Evolutionary conservation across 805 yeast genomes (phyloP).

Genomic region (Kuraishia ogatae): DNA sequence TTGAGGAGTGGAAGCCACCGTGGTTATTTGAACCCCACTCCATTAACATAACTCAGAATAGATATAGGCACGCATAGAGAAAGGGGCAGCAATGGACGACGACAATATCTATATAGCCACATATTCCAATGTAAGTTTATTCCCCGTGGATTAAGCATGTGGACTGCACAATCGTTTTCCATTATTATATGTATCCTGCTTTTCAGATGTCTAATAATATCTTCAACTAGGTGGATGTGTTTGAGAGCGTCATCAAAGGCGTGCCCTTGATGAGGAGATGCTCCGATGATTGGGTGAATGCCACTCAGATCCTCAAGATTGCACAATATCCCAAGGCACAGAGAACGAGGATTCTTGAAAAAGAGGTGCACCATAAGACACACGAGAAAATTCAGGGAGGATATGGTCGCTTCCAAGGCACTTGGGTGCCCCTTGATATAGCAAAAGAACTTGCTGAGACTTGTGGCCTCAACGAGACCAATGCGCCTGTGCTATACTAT

Average conservation of each 20-base stretch:
- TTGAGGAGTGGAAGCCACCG: not conserved
- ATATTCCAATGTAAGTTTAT: constrained; percentile 31
- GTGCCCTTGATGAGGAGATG: constrained; percentile 85
- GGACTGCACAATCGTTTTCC: too few species aligned
- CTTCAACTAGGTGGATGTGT: constrained; percentile 30
- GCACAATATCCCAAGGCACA: constrained; percentile 75
- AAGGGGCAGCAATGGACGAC: not conserved
- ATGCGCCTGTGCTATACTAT: constrained; percentile 47
- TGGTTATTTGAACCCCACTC: not conserved
- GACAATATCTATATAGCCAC: constrained; percentile 28
- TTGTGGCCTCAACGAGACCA: constrained; percentile 40
- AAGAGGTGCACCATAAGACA: constrained; percentile 54
- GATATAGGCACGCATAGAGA: constrained; percentile 9
- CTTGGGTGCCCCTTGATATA: constrained; percentile 70
- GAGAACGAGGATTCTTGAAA: constrained; percentile 67
- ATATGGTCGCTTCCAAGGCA: constrained; percentile 77
- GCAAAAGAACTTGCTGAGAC: constrained; percentile 50
- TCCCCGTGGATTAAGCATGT: too few species aligned
- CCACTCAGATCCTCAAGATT: constrained; percentile 72
- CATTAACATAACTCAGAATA: too few species aligned
- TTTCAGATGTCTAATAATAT: too few species aligned
- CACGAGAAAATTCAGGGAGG: constrained; percentile 85
- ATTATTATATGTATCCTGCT: too few species aligned
- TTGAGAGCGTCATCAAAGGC: constrained; percentile 49
- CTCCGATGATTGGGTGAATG: constrained; percentile 89